phyloP scores from a whole-genome alignment of 179 eudicot genomes.

The Silene noctiflora region DNA sequence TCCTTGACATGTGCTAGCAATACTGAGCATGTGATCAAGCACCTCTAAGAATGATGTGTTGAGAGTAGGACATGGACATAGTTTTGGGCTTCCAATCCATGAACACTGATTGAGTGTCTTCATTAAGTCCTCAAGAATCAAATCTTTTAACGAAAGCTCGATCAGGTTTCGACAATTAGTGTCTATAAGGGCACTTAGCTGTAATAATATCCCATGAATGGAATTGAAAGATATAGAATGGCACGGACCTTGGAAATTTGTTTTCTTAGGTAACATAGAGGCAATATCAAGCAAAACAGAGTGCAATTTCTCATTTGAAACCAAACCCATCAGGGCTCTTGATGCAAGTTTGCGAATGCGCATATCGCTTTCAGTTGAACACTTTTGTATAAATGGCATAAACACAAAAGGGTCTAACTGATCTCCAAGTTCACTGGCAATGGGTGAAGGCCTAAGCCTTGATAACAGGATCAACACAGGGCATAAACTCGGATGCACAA shows the following conservation, averaged over 20 bases:
- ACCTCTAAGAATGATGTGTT: constrained; percentile 57
- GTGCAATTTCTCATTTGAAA: constrained; percentile 89
- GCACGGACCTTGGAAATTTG: constrained; percentile 14
- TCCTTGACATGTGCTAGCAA: constrained; percentile 48
- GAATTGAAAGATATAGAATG: constrained; percentile 49
- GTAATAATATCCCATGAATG: constrained; percentile 83
- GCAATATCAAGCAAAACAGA: constrained; percentile 56
- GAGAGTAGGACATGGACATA: constrained; percentile 67
- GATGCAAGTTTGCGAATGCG: constrained; percentile 92
- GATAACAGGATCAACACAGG: constrained; percentile 86
- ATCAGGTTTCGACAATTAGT: constrained; percentile 67
- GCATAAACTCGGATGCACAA: constrained; percentile 92
- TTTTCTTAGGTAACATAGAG: constrained; percentile 50
- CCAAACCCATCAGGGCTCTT: constrained; percentile 74
- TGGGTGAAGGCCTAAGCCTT: constrained; percentile 89
- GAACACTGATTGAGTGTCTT: constrained; percentile 50
- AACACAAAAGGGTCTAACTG: constrained; percentile 78
- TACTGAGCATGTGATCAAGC: constrained; percentile 78
- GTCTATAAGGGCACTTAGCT: constrained; percentile 70
- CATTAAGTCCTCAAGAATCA: constrained; percentile 57
- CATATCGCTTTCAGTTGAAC: constrained; percentile 79
- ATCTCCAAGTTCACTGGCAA: constrained; percentile 81
- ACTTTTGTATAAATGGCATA: constrained; percentile 80
- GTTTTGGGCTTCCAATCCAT: constrained; percentile 73
- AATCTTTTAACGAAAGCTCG: constrained; percentile 55